A percentile compares a stretch with the other conserved stretches of the same genome.
phyloP scores from a whole-genome alignment of 2,329 filamentous ascomycete species.

The Aspergillus persii region DNA sequence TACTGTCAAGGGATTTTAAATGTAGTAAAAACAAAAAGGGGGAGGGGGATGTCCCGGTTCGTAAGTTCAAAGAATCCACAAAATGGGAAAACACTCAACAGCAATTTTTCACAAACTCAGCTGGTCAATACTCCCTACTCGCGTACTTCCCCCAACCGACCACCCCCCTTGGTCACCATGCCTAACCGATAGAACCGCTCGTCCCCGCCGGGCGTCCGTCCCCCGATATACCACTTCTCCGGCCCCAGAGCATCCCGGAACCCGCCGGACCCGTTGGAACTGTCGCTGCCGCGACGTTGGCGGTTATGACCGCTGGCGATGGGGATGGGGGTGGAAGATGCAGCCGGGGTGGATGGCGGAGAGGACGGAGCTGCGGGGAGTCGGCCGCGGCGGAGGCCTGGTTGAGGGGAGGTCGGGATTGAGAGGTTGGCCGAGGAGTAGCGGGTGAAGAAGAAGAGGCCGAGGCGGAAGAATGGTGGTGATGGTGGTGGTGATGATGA shows the following conservation, averaged over 20 bases:
- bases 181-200: conserved; percentile 50
- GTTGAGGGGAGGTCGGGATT: conserved; percentile 29
- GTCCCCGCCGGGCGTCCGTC: conserved; percentile 46
- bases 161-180: conserved; percentile 47
- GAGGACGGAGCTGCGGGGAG: conserved; percentile 36
- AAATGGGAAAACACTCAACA: background rate
- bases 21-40: background rate
- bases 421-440: conserved; percentile 20
- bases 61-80: background rate
- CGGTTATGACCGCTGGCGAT: conserved; percentile 37
- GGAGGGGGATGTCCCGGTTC: background rate
- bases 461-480: conserved; percentile 10
- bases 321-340: conserved; percentile 38
- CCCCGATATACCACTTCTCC: conserved; percentile 54
- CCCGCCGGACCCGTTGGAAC: conserved; percentile 46
- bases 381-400: conserved; percentile 36
- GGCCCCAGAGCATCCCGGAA: conserved; percentile 47
- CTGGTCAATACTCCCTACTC: conserved; percentile 49
- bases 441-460: conserved; percentile 3
- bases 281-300: conserved; percentile 48
- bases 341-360: conserved; percentile 24
- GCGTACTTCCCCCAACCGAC: conserved; percentile 40
- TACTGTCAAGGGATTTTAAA: background rate
- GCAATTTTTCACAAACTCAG: conserved; percentile 42
- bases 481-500: conserved; percentile 11